phyloP scores from a whole-genome alignment of 108 stramenopile species.

The Cylindrotheca fusiformis region DNA sequence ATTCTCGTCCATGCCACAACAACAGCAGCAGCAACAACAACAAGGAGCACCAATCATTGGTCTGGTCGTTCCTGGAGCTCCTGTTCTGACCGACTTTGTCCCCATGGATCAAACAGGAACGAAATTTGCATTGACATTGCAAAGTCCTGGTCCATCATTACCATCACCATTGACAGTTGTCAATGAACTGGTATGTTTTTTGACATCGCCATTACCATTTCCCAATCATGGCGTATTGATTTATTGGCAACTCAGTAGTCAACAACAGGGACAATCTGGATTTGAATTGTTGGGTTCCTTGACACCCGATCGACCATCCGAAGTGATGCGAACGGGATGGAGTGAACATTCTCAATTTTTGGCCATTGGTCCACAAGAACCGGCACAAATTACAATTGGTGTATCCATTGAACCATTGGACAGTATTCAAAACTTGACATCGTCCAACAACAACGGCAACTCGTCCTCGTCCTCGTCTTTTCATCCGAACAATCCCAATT shows the following conservation, averaged over 20 bases:
- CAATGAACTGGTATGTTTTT: constrained; percentile 72
- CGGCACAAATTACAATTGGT: constrained; percentile 60
- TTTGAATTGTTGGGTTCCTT: constrained; percentile 80
- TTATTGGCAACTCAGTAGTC: constrained; percentile 62
- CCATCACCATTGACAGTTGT: constrained; percentile 51
- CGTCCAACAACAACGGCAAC: constrained; percentile 1
- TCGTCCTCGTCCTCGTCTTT: neutral
- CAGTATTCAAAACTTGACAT: constrained; percentile 58
- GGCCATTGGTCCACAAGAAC: constrained; percentile 16
- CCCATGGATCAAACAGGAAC: constrained; percentile 57
- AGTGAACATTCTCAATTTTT: constrained; percentile 65
- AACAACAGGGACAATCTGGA: constrained; percentile 39
- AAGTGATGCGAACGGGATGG: constrained; percentile 79
- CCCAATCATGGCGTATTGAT: constrained; percentile 63
- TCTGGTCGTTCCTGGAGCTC: constrained; percentile 58
- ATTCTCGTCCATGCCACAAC: neutral
- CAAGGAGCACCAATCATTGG: constrained; percentile 39
- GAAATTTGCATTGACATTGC: constrained; percentile 59
- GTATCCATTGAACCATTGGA: constrained; percentile 71
- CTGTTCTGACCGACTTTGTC: constrained; percentile 72
- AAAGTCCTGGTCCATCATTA: constrained; percentile 49
- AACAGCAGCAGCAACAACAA: neutral
- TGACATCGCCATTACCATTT: constrained; percentile 54
- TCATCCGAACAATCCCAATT: neutral
- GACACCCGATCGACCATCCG: constrained; percentile 46